These are phyloP conservation scores for Myriangium duriaei DNA, from an alignment of 2,329 filamentous ascomycete species.

Conservation along the genomic window DNA sequence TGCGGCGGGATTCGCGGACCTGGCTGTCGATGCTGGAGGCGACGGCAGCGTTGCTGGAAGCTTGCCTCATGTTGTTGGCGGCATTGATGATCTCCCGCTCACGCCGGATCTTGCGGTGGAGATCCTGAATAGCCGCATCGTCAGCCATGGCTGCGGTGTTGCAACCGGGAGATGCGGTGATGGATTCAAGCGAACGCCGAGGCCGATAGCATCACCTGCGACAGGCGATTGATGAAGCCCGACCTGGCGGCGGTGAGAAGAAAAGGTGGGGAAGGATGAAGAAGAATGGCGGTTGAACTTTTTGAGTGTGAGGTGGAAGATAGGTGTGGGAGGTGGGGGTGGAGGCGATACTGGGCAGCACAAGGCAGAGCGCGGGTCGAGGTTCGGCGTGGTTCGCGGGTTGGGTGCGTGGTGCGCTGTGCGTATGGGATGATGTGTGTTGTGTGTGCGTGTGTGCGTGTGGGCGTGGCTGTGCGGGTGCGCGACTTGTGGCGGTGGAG, in stretches of 20 bases:
- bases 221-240: neutral
- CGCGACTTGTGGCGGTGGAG: too few relatives aligned
- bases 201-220: neutral
- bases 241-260: neutral
- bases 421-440: neutral
- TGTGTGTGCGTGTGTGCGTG: neutral
- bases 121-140: conserved; percentile 58
- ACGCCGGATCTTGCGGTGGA: conserved; percentile 94
- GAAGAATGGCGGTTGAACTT: neutral
- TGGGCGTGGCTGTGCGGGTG: neutral
- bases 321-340: neutral
- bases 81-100: conserved; percentile 92
- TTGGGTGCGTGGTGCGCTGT: neutral
- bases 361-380: too few relatives aligned
- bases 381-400: neutral
- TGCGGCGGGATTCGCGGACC: conserved; percentile 84
- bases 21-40: conserved; percentile 83
- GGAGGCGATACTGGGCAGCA: too few relatives aligned
- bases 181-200: neutral
- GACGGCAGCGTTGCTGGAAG: conserved; percentile 86
- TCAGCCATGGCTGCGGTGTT: conserved; percentile 37
- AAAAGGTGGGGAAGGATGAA: neutral
- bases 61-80: conserved; percentile 87
- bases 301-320: neutral
- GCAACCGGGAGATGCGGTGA: neutral